Percentiles rank a stretch among this genome's conserved stretches.
Evolutionary conservation across 148 eudicot species (phyloP).

Genomic region (Talinum fruticosum): DNA sequence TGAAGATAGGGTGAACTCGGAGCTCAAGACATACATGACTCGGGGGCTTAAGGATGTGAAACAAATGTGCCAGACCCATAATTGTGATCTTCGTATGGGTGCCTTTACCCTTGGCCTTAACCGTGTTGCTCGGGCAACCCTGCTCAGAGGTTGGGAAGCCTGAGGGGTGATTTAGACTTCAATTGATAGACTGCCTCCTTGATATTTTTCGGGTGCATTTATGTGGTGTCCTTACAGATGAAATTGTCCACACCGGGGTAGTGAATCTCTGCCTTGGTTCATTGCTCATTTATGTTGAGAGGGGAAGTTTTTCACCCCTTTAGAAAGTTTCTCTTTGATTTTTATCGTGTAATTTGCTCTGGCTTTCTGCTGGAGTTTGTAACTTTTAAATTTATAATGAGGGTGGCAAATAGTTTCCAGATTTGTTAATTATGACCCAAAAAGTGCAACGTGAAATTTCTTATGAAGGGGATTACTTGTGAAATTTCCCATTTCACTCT

Average conservation of each 20-base stretch:
- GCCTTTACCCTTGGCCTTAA: conserved; percentile 90
- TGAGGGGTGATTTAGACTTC: conserved; percentile 26
- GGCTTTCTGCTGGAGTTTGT: conserved; percentile 20
- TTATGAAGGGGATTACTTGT: too few species aligned
- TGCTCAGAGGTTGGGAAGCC: conserved; percentile 98
- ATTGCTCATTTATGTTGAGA: background rate
- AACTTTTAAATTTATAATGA: conserved; percentile 14
- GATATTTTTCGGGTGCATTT: background rate
- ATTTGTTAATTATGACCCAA: background rate
- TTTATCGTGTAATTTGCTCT: conserved; percentile 12
- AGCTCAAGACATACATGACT: conserved; percentile 81
- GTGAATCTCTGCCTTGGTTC: background rate
- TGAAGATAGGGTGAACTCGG: conserved; percentile 82
- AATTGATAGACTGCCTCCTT: background rate
- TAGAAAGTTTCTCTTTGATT: background rate
- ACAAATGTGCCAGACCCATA: conserved; percentile 84
- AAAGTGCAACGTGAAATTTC: too few species aligned
- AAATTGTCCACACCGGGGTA: background rate
- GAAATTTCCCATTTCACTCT: too few species aligned
- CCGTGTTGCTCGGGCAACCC: conserved; percentile 93
- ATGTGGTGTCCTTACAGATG: background rate
- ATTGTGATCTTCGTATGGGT: conserved; percentile 95
- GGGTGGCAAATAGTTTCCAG: conserved; percentile 5
- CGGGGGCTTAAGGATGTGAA: conserved; percentile 72
- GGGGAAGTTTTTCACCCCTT: background rate